Base-by-base conservation (phyloP, 2,329 filamentous ascomycete species). In the Dactylella cylindrospora region DNA sequence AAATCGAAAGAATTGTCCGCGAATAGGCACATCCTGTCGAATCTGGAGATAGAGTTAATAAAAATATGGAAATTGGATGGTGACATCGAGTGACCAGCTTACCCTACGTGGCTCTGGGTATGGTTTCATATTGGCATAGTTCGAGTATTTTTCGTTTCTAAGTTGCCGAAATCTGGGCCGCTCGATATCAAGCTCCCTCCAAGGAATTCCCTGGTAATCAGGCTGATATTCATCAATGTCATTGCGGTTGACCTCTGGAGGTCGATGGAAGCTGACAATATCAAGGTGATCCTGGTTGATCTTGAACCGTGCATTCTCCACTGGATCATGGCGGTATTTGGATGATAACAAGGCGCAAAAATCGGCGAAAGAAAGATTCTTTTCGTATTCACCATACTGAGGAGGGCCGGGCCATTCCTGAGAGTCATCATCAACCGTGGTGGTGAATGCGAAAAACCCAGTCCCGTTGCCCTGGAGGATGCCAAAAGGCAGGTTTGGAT, bases 1-100 rank as follows among this genome's bases (percentile, higher is more conserved):
- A 68, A 84, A 85, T 44, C 76, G 76, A 68, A 84, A 84, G 68
- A 78, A 84, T 26, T 72, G 68, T 12, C 57, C 60, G 31, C 54
- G 66, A 35, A 55, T 51, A 19, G 65, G 66, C 28, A 68, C 20
- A 10, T 36, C 32, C 25, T 51, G 62, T 49, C 64, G 32, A 22
- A 53, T 44, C 50, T 51, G 25, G n/a, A 10, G 45, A 28, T 35
- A 9, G 38, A 46, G 9, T 15, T 12, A 7, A 31, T 33, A 33
- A 44, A 17, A 17, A 44, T 38, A 31, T n/a, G 35, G 10, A 26
- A 43, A 17, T 10, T 25, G 12, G 13, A 23, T 22, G 4, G 8
- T 8, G 17, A 38, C 3, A n/a, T n/a, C n/a, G 22, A 38, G 7
- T 22, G 5, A n/a, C 19, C 29, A 43, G 64, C 66, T 66, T 57